These are phyloP conservation scores for Teratosphaeria epicoccoides DNA, from an alignment of 2,329 filamentous ascomycete genomes.

Conservation along the genomic window DNA sequence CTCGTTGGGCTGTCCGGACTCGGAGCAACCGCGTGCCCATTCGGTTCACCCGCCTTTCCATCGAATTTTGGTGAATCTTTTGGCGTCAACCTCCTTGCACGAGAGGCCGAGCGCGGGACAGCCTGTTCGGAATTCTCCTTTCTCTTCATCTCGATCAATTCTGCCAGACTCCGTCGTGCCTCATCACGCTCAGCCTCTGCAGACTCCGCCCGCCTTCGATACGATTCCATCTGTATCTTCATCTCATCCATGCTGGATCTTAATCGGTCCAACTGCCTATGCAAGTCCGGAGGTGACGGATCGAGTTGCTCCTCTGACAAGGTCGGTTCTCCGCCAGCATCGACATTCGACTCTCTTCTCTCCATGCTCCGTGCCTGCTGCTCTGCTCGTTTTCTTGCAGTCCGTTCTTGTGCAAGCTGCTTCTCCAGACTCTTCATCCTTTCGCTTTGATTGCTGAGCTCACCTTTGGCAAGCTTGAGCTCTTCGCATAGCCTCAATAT, in stretches of 20 bases:
- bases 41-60: slow-evolving; percentile 8
- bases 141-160: slow-evolving; percentile 79
- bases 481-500: slow-evolving; percentile 78
- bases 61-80: slow-evolving; percentile 10
- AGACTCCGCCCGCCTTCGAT: slow-evolving; percentile 61
- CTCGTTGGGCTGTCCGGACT: slow-evolving; percentile 16
- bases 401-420: slow-evolving; percentile 65
- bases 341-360: slow-evolving; percentile 21
- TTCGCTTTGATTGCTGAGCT: slow-evolving; percentile 71
- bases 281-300: slow-evolving; percentile 38
- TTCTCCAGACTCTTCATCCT: slow-evolving; percentile 74
- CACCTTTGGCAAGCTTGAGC: slow-evolving; percentile 70
- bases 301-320: slow-evolving; percentile 13
- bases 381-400: slow-evolving; percentile 74
- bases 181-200: slow-evolving; percentile 69
- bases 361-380: slow-evolving; percentile 64
- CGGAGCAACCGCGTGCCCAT: slow-evolving; percentile 18
- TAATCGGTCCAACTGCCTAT: slow-evolving; percentile 65
- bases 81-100: slow-evolving; percentile 4
- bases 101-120: slow-evolving; percentile 7
- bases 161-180: slow-evolving; percentile 63
- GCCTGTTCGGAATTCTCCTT: slow-evolving; percentile 47
- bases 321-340: slow-evolving; percentile 1
- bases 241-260: slow-evolving; percentile 70
- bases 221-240: slow-evolving; percentile 67